phyloP scores from a whole-genome alignment of 2,329 filamentous ascomycete genomes.

The Arthrobotrys megalospora region DNA sequence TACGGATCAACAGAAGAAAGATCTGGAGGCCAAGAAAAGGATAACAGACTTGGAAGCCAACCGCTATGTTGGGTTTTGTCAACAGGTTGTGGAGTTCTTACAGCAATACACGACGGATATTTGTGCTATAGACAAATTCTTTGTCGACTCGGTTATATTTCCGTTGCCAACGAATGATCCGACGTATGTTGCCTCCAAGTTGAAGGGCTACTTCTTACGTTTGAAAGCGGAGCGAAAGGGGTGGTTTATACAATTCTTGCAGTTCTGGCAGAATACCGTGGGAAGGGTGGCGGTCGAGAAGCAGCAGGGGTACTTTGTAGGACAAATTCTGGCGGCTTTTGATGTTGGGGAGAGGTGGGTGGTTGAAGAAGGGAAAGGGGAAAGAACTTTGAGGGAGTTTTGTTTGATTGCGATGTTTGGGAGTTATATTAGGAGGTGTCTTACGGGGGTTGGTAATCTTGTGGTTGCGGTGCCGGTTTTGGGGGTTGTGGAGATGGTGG shows the following conservation, averaged over 20 bases:
- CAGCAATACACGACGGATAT: slow-evolving; percentile 75
- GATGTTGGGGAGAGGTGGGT: slow-evolving; percentile 31
- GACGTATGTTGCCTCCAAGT: slow-evolving; percentile 75
- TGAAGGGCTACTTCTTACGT: slow-evolving; percentile 74
- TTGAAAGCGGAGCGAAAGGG: slow-evolving; percentile 67
- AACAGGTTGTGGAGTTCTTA: slow-evolving; percentile 73
- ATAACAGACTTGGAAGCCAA: not conserved
- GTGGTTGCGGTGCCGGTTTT: slow-evolving; percentile 44
- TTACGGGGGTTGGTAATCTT: slow-evolving; percentile 35
- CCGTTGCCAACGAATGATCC: slow-evolving; percentile 75
- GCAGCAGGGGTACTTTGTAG: slow-evolving; percentile 73
- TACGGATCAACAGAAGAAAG: slow-evolving; percentile 34
- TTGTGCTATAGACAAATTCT: slow-evolving; percentile 70
- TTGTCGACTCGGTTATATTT: slow-evolving; percentile 72
- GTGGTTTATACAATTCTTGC: slow-evolving; percentile 72
- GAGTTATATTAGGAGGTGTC: slow-evolving; percentile 29
- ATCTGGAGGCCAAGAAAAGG: not conserved
- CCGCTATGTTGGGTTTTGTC: slow-evolving; percentile 75
- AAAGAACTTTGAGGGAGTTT: slow-evolving; percentile 41
- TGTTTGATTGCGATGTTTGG: slow-evolving; percentile 36
- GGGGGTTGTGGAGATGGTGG: slow-evolving; percentile 18
- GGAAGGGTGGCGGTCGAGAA: slow-evolving; percentile 74
- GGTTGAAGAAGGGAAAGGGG: slow-evolving; percentile 10
- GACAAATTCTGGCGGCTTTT: slow-evolving; percentile 71
- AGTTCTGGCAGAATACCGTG: slow-evolving; percentile 74